A percentile compares a stretch with the other conserved stretches of the same genome.
These are phyloP conservation scores for Nevesoporus exiguus DNA, from an alignment of 768 basidiomycete genomes.

Conservation along the genomic window DNA sequence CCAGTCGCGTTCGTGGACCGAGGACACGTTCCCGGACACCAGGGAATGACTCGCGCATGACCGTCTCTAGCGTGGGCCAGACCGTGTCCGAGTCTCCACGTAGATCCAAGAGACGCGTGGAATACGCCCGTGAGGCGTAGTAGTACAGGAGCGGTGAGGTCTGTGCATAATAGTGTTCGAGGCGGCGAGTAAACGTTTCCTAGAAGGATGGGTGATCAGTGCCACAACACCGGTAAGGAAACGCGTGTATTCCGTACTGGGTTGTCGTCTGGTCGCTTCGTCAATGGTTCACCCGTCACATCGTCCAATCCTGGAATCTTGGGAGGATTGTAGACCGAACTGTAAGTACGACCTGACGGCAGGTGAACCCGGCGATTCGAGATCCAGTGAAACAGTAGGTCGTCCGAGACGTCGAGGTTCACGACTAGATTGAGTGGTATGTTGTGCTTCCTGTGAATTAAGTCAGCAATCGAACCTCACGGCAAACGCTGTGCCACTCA, in stretches of 20 bases:
- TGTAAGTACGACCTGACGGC: conserved; percentile 84
- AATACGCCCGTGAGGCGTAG: conserved; percentile 46
- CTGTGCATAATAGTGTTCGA: conserved; percentile 70
- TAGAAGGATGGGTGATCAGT: conserved; percentile 29
- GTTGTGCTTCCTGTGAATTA: conserved; percentile 46
- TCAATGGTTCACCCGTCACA: conserved; percentile 77
- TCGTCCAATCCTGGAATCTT: conserved; percentile 77
- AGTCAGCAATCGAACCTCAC: neutral
- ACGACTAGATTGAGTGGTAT: conserved; percentile 74
- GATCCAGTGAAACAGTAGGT: conserved; percentile 76
- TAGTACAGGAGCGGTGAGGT: conserved; percentile 81
- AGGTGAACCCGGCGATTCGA: conserved; percentile 85
- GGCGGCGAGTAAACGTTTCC: conserved; percentile 75
- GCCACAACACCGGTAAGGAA: neutral
- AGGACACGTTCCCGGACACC: conserved; percentile 44
- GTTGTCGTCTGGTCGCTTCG: conserved; percentile 82
- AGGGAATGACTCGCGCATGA: conserved; percentile 55
- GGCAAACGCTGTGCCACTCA: conserved; percentile 30
- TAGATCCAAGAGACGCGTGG: conserved; percentile 52
- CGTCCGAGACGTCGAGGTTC: conserved; percentile 80
- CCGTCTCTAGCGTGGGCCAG: conserved; percentile 72
- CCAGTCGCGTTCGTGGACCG: conserved; percentile 14
- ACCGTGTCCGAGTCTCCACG: conserved; percentile 73
- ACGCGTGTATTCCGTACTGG: conserved; percentile 50
- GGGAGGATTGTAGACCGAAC: conserved; percentile 81